Evolutionary conservation across 441 rosid species (phyloP).

Genomic region (Populus hybrid): DNA sequence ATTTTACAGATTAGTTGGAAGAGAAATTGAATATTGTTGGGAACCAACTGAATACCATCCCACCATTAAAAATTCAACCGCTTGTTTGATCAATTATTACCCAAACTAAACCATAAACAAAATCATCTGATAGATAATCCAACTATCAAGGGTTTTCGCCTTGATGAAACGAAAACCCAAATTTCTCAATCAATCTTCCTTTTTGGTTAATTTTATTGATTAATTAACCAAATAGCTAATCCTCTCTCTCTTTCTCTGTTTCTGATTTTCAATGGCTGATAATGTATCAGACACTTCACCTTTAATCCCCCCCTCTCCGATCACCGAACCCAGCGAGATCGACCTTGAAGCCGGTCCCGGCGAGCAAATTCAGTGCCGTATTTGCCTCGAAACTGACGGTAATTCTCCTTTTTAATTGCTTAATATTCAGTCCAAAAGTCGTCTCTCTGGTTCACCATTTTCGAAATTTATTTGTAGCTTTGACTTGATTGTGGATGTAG

Average conservation of each 20-base stretch:
- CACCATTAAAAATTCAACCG: too few relatives aligned
- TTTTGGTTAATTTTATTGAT: background rate
- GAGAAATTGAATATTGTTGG: too few relatives aligned
- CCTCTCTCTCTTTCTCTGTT: background rate
- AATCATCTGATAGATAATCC: too few relatives aligned
- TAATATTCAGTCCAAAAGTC: background rate
- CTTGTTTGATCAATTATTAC: too few relatives aligned
- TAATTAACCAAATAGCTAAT: background rate
- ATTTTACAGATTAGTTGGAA: too few relatives aligned
- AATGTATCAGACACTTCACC: conserved; percentile 56
- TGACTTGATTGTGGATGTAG: background rate
- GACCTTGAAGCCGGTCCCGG: conserved; percentile 98
- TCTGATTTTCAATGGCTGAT: conserved; percentile 52
- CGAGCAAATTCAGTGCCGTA: conserved; percentile 96
- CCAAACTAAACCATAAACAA: too few relatives aligned
- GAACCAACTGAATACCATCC: too few relatives aligned
- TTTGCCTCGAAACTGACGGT: conserved; percentile 99
- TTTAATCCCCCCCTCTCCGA: conserved; percentile 71
- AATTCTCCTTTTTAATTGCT: conserved; percentile 15
- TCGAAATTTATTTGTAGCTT: background rate
- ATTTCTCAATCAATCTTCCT: background rate
- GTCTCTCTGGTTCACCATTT: background rate
- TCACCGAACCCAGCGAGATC: conserved; percentile 72
- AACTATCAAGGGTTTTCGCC: background rate
- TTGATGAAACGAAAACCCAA: background rate